Conservation (phyloP, 73 alveolate genomes). For the Paramecium primaurelia region DNA sequence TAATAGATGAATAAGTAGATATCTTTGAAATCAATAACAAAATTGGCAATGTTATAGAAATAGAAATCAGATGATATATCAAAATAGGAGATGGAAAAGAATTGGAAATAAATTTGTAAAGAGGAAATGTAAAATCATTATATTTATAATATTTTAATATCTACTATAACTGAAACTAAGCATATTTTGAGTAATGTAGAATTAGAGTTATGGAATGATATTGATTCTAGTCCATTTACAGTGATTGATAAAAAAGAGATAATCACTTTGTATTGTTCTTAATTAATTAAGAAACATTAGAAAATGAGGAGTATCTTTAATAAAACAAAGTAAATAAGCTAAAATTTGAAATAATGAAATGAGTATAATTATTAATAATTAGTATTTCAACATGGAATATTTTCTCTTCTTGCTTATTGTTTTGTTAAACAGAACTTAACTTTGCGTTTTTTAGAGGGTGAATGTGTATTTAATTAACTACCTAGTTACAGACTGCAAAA, state of each 20-base stretch:
- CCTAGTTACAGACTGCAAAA: neutral
- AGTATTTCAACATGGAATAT: constrained; percentile 18
- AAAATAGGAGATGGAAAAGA: neutral
- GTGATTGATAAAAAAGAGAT: neutral
- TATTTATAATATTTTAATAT: neutral
- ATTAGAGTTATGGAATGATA: constrained; percentile 5
- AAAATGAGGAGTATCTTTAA: neutral
- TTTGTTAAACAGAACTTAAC: constrained; percentile 9
- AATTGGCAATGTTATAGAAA: neutral
- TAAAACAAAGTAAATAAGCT: neutral
- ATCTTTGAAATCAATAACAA: neutral
- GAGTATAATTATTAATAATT: neutral
- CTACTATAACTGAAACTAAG: neutral
- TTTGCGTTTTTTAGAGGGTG: neutral
- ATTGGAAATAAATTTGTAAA: neutral
- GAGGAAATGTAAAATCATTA: constrained; percentile 12
- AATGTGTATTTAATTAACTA: neutral
- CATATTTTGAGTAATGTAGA: neutral
- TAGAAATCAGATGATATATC: neutral
- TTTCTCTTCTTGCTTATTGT: constrained; percentile 26
- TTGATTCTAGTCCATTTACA: neutral
- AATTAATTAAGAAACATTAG: neutral
- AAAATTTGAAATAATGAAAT: neutral
- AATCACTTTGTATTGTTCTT: neutral
- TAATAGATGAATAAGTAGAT: neutral